Base-by-base conservation (phyloP, 2,329 filamentous ascomycete genomes). In the Apiospora hydei region DNA sequence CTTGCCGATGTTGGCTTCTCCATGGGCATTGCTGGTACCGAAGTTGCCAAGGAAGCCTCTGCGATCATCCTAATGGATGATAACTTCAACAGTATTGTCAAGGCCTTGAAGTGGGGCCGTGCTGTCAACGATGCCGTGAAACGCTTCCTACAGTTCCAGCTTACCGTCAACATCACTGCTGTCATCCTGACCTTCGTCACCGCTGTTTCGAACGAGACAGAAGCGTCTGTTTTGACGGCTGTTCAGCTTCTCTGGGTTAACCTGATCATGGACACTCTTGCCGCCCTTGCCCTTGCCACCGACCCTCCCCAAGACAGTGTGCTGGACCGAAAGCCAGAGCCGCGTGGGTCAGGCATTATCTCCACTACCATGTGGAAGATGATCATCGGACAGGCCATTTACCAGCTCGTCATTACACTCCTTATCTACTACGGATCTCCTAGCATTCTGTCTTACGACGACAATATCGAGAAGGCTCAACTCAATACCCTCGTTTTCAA, bases 351-450 rank as follows among this genome's bases (percentile, higher is more conserved):
- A 4, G 85, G 86, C 57, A 90, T 91, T 74, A 96, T 98, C 77
- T 97, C 95, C 1, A 86, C 92, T 46, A 95, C 93, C 24, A 98
- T 98, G 96, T 97, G 96, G 96, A 98, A 98, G 87, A 98, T 98
- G 96, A 98, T 98, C 74, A 88, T 98, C 64, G 96, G 95, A 2
- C 95, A 98, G 82, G 91, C 95, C 1, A 87, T 98, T 72, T 98
- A 96, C 82, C 95, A 98, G 82, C 89, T 98, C 5, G 90, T 91
- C 30, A 88, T 91, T 68, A 90, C 95, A 0, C 92, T 98, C 76
- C 86, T 96, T 74, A 88, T 98, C 34, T 95, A 95, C 84, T 98
- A 95, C 77, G 94, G 89, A 44, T 90, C 88, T 69, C 83, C 82
- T 72, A 84, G 78, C 46, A 86, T 94, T n/a, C 85, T 85, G 11